phyloP scores from a whole-genome alignment of 345 rosid species.

The Heritiera fomes region DNA sequence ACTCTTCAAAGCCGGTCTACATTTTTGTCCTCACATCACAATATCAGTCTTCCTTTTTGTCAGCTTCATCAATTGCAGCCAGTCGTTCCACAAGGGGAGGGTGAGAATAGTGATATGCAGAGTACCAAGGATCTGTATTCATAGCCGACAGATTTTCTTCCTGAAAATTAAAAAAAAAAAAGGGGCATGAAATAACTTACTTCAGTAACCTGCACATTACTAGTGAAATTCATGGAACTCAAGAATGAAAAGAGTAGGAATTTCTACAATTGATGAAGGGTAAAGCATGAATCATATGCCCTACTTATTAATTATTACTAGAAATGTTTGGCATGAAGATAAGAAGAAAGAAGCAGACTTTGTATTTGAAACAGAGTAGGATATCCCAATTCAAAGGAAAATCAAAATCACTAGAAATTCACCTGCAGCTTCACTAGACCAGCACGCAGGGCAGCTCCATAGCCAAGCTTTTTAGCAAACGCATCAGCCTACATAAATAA shows the following conservation, averaged over 20 bases:
- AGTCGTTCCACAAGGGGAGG: conserved; percentile 95
- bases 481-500: conserved; percentile 77
- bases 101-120: conserved; percentile 96
- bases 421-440: conserved; percentile 99
- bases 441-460: conserved; percentile 74
- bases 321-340: not conserved
- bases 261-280: not conserved
- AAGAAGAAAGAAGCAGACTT: not conserved
- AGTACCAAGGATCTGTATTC: conserved; percentile 98
- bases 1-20: conserved; percentile 4
- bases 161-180: conserved; percentile 41
- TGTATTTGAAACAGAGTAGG: not conserved
- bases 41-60: conserved; percentile 70
- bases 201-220: conserved; percentile 8
- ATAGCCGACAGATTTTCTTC: conserved; percentile 95
- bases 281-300: not conserved
- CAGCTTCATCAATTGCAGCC: conserved; percentile 70
- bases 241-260: not conserved
- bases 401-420: conserved; percentile 16
- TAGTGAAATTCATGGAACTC: not conserved
- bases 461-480: conserved; percentile 91
- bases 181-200: not conserved
- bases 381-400: not conserved
- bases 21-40: not conserved
- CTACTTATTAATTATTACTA: not conserved